Evolutionary conservation across 176 grass and related monocot species (phyloP), one percentile per base, ranked within the genome.

Genomic region (Musa beccarii): DNA sequence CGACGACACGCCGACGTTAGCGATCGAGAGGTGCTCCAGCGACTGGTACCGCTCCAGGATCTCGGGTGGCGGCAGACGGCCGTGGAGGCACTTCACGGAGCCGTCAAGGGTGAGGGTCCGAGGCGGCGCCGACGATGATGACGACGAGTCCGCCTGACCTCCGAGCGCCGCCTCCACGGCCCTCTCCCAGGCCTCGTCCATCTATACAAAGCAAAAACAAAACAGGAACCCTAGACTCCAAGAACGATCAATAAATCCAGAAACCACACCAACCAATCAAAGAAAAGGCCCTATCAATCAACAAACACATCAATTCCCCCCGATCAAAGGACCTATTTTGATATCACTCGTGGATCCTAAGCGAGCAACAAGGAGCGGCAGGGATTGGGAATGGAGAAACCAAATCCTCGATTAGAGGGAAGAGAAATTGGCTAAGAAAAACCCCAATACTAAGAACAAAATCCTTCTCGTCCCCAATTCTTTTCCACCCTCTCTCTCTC

Each of bases 151-250:
- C 14, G 69, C 28, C n/a, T 71, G 77, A 8, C 65, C 66, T 23
- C 51, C 64, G 52, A 96, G 83, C 73, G 92, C 92, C 76, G 92
- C 82, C 83, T 92, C 92, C 62, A 96, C 89, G 54, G 92, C 87
- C 77, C 92, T 77, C 83, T 96, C 92, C 92, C 92, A 96, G 59
- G 83, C 89, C 79, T 96, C 89, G 53, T 89, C 89, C 89, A 96
- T 89, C 81, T 26, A 81, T 15, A 62, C 4, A 16, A 9, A 15
- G 10, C 29, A 43, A 28, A 12, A 62, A 43, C 34, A 43, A 43
- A 43, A 43, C 34, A 43, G 34, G 34, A 43, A 43, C 34, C 34
- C 34, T 43, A 43, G 34, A 43, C 34, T 43, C 34, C 34, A 43
- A 43, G 34, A 43, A 43, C 34, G 34, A 43, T 43, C 34, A 43